A percentile compares a stretch with the other conserved stretches of the same genome.
Conservation (phyloP, 176 grass and related monocot genomes). For the Cenchrus americanus region DNA sequence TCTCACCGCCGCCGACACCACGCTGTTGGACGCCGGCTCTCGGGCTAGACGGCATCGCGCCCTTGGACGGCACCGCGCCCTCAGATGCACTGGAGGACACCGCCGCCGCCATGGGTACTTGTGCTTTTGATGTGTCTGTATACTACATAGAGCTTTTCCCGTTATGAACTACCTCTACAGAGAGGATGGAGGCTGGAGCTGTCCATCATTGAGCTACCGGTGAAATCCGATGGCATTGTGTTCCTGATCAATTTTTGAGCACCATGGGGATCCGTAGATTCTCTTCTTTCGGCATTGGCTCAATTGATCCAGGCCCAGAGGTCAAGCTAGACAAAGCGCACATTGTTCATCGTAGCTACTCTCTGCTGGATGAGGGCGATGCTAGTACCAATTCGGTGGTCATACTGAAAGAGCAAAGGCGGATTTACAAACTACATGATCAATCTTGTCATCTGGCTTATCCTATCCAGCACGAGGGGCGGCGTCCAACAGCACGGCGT, state of each 20-base stretch:
- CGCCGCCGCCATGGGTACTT: too few species aligned
- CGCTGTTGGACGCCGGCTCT: too few species aligned
- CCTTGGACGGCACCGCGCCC: too few species aligned
- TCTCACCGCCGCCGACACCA: too few species aligned
- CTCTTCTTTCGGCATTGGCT: constrained; percentile 5
- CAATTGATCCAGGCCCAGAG: background rate
- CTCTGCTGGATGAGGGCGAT: background rate
- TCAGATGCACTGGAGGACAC: too few species aligned
- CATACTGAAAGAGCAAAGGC: background rate
- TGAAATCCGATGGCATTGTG: constrained; percentile 1
- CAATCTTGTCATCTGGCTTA: background rate
- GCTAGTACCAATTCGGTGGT: background rate
- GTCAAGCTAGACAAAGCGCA: background rate
- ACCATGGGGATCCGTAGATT: constrained; percentile 14
- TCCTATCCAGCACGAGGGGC: background rate
- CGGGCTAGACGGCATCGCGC: too few species aligned
- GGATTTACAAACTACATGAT: constrained; percentile 9
- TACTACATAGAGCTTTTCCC: too few species aligned
- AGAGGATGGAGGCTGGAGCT: too few species aligned
- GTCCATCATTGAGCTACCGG: too few species aligned
- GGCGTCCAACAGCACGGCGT: too few species aligned
- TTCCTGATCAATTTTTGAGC: background rate
- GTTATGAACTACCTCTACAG: too few species aligned
- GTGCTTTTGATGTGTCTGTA: too few species aligned
- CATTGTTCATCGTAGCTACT: background rate